Percentiles rank a stretch among this genome's conserved stretches.
phyloP scores from a whole-genome alignment of 2,329 filamentous ascomycete species.

The Trichoderma sp. region DNA sequence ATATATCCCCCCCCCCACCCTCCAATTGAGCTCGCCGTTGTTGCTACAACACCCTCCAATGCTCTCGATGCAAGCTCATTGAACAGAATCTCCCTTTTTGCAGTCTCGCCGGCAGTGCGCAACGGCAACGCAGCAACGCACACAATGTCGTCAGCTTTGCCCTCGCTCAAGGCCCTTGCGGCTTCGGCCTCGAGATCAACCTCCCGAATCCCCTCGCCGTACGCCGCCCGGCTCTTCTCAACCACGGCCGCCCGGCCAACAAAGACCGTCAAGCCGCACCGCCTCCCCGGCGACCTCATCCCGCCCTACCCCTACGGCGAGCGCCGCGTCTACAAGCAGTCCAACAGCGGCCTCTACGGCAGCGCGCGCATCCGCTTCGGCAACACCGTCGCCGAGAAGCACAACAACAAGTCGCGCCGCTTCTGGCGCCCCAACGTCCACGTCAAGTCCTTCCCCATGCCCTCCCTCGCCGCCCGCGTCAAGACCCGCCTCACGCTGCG shows the following conservation, averaged over 20 bases:
- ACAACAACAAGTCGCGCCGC: slow-evolving; percentile 68
- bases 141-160: slow-evolving; percentile 2
- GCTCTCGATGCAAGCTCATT: background rate
- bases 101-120: background rate
- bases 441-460: slow-evolving; percentile 64
- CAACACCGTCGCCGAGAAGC: slow-evolving; percentile 70
- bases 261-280: slow-evolving; percentile 43
- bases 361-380: slow-evolving; percentile 69
- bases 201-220: slow-evolving; percentile 19
- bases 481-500: slow-evolving; percentile 66
- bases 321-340: slow-evolving; percentile 72
- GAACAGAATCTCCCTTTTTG: background rate
- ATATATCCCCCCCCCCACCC: background rate
- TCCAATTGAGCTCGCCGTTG: background rate
- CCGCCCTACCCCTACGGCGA: slow-evolving; percentile 72
- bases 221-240: slow-evolving; percentile 33
- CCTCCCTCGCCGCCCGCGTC: slow-evolving; percentile 58
- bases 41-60: background rate
- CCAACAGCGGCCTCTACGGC: slow-evolving; percentile 72
- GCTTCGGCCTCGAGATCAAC: slow-evolving; percentile 11
- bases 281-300: slow-evolving; percentile 48
- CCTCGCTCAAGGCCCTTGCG: slow-evolving; percentile 14
- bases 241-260: slow-evolving; percentile 35
- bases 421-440: slow-evolving; percentile 74
- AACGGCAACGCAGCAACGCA: background rate